Evolutionary conservation across 805 yeast species (phyloP).

Genomic region (Candida chilensis): DNA sequence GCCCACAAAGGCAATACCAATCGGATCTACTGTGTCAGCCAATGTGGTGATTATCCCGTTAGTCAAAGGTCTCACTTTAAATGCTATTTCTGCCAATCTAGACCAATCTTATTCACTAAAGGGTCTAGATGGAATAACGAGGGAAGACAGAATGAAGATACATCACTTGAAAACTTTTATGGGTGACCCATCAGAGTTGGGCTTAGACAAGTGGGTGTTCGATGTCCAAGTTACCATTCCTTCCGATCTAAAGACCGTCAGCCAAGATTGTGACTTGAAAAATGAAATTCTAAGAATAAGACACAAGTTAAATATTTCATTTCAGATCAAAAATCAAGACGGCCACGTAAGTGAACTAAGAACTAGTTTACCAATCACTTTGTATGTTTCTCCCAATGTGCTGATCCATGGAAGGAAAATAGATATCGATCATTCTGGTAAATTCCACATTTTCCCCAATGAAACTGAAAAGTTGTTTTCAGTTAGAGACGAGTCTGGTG

Average conservation of each 20-base stretch:
- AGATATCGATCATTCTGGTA: constrained; percentile 11
- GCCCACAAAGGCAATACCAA: constrained; percentile 32
- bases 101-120: constrained; percentile 15
- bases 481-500: constrained; percentile 7
- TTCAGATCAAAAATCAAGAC: constrained; percentile 34
- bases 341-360: constrained; percentile 44
- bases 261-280: constrained; percentile 31
- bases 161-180: too few species aligned
- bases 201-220: constrained; percentile 35
- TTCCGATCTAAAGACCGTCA: constrained; percentile 21
- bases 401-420: constrained; percentile 12
- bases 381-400: constrained; percentile 29
- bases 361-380: constrained; percentile 38
- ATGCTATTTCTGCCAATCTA: constrained; percentile 18
- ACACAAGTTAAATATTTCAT: constrained; percentile 33
- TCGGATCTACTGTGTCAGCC: constrained; percentile 35
- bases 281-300: constrained; percentile 30
- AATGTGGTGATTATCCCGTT: constrained; percentile 35
- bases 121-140: constrained; percentile 9
- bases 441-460: constrained; percentile 7
- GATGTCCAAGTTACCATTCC: constrained; percentile 32
- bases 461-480: constrained; percentile 5
- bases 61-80: constrained; percentile 31
- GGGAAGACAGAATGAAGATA: constrained; percentile 13
- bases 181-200: too few species aligned